phyloP scores from a whole-genome alignment of 768 basidiomycete species.

The Pleurotus pulmonarius region DNA sequence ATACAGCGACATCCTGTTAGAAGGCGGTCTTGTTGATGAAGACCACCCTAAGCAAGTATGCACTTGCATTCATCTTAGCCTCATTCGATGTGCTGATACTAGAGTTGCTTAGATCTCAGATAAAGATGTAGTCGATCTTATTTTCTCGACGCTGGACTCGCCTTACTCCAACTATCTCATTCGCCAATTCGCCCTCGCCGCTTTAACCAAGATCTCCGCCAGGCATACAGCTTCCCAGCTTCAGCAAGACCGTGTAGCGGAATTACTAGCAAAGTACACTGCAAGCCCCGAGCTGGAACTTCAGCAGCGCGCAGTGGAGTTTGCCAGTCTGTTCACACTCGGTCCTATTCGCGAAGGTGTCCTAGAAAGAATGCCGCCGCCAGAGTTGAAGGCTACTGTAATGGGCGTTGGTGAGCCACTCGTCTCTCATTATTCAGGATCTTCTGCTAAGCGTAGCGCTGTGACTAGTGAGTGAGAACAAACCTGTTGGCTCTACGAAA shows the following conservation, averaged over 20 bases:
- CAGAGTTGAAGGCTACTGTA: constrained; percentile 95
- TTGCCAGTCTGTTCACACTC: constrained; percentile 77
- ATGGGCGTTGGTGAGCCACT: constrained; percentile 76
- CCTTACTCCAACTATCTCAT: constrained; percentile 91
- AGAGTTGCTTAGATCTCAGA: constrained; percentile 57
- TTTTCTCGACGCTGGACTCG: constrained; percentile 84
- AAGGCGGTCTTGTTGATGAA: constrained; percentile 75
- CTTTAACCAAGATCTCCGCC: constrained; percentile 86
- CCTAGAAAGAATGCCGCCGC: constrained; percentile 97
- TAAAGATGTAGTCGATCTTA: constrained; percentile 79
- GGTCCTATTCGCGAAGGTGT: constrained; percentile 81
- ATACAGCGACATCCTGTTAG: constrained; percentile 86
- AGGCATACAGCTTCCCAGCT: constrained; percentile 60
- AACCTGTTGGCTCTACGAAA: constrained; percentile 89
- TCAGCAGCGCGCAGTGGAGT: constrained; percentile 95
- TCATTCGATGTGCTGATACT: background rate
- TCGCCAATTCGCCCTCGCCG: constrained; percentile 88
- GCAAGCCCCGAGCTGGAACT: constrained; percentile 91
- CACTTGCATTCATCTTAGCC: background rate
- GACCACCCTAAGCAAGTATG: constrained; percentile 69
- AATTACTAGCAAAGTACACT: constrained; percentile 76
- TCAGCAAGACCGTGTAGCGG: constrained; percentile 78
- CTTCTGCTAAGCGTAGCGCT: constrained; percentile 8
- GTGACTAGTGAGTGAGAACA: constrained; percentile 83
- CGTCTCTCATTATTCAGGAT: background rate